phyloP scores from a whole-genome alignment of 441 rosid genomes.

The Syzygium malaccense region DNA sequence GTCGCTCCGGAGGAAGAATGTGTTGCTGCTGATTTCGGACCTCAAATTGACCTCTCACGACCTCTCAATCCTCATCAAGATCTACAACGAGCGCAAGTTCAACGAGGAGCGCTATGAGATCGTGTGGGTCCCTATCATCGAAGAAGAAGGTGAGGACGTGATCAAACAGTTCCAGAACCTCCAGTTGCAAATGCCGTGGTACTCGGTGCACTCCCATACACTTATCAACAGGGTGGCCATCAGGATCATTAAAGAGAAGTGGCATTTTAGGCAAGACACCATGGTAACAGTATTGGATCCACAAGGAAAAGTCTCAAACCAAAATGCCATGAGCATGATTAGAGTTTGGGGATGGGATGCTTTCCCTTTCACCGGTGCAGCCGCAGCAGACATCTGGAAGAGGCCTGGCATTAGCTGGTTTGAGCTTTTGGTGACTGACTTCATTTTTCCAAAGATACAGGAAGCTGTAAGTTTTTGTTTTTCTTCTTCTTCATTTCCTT shows the following conservation, averaged over 20 bases:
- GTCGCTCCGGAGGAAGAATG: neutral
- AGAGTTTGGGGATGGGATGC: neutral
- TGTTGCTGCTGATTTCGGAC: neutral
- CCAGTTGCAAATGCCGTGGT: conserved; percentile 6
- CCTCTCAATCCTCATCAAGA: neutral
- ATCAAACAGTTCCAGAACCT: neutral
- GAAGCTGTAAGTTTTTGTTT: neutral
- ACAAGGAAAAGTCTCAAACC: neutral
- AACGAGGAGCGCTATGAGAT: neutral
- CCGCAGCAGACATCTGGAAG: neutral
- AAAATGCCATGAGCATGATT: neutral
- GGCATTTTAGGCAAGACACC: conserved; percentile 6
- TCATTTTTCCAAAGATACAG: neutral
- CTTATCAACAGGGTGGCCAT: neutral
- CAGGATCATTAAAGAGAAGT: conserved; percentile 5
- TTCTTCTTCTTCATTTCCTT: neutral
- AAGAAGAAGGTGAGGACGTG: neutral
- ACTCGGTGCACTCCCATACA: neutral
- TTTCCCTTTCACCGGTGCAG: neutral
- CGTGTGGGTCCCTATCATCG: neutral
- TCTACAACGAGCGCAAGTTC: neutral
- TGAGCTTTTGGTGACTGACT: neutral
- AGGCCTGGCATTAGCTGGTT: neutral
- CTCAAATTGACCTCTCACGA: neutral
- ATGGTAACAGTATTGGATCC: conserved; percentile 2